A percentile compares a stretch with the other conserved stretches of the same genome.
Evolutionary conservation across 1,284 basidiomycete genomes (phyloP).

Genomic region (Puccinia triticina): DNA sequence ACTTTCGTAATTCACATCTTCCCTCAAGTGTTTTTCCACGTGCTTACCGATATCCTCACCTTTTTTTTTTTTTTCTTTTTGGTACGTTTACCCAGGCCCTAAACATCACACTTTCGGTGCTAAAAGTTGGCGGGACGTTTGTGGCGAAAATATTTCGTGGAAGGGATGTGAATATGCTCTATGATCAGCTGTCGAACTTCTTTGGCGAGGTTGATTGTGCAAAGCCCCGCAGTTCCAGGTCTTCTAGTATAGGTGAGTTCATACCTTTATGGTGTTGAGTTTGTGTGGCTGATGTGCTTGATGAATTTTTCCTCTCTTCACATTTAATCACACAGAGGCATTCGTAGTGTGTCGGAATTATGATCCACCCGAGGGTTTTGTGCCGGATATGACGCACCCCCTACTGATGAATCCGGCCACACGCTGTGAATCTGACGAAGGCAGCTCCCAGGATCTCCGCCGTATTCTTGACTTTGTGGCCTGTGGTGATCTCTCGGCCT

Average conservation of each 20-base stretch:
- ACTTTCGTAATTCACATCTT: slow-evolving; percentile 27
- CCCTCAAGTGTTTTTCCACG: background rate
- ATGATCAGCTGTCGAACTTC: slow-evolving; percentile 63
- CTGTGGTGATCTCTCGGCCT: slow-evolving; percentile 57
- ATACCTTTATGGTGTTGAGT: background rate
- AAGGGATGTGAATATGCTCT: slow-evolving; percentile 62
- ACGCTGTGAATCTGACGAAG: slow-evolving; percentile 10
- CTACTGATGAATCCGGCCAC: slow-evolving; percentile 56
- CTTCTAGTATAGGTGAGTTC: slow-evolving; percentile 57
- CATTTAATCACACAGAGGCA: slow-evolving; percentile 64
- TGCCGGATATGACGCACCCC: slow-evolving; percentile 55
- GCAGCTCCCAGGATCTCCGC: slow-evolving; percentile 53
- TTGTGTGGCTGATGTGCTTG: background rate
- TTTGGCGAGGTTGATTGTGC: slow-evolving; percentile 61
- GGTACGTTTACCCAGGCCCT: slow-evolving; percentile 60
- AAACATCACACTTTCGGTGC: slow-evolving; percentile 65
- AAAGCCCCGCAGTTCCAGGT: slow-evolving; percentile 60
- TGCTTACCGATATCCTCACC: background rate
- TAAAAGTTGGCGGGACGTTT: slow-evolving; percentile 64
- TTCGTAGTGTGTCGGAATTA: slow-evolving; percentile 66
- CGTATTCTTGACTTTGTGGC: slow-evolving; percentile 58
- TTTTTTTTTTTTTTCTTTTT: background rate
- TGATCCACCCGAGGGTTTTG: slow-evolving; percentile 58
- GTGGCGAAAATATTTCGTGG: slow-evolving; percentile 68
- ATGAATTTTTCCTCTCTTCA: slow-evolving; percentile 29